Percentiles rank a stretch among this genome's conserved stretches.
These are phyloP conservation scores for Dioscorea alata DNA, from an alignment of 106 monocot species.

Conservation along the genomic window DNA sequence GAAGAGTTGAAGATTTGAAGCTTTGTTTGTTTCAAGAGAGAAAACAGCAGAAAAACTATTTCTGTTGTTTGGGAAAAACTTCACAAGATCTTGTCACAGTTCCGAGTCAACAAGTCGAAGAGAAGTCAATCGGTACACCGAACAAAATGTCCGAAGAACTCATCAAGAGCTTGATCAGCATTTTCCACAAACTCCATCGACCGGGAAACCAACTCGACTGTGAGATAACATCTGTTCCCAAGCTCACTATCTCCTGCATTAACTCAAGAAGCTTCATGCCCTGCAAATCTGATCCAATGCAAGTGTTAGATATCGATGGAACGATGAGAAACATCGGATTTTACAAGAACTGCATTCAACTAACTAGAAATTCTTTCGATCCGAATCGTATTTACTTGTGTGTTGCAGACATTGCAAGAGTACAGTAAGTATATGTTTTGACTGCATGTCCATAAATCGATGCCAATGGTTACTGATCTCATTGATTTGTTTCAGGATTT, in stretches of 20 bases:
- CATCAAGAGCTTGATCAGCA: conserved; percentile 46
- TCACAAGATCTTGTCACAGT: conserved; percentile 2
- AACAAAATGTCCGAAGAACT: conserved; percentile 81
- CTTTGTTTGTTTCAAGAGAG: conserved; percentile 41
- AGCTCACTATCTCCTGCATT: conserved; percentile 64
- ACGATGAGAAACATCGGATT: conserved; percentile 33
- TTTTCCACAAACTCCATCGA: conserved; percentile 55
- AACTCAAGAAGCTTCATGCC: conserved; percentile 41
- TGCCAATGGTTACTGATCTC: background rate
- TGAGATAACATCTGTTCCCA: conserved; percentile 22
- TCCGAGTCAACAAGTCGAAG: conserved; percentile 5
- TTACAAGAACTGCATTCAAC: conserved; percentile 37
- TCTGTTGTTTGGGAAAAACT: conserved; percentile 14
- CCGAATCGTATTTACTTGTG: conserved; percentile 38
- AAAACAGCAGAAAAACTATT: conserved; percentile 24
- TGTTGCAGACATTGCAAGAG: conserved; percentile 35
- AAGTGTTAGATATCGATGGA: conserved; percentile 23
- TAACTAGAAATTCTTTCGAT: conserved; percentile 57
- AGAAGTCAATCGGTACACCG: conserved; percentile 21
- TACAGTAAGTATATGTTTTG: conserved; percentile 37
- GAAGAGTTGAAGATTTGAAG: conserved; percentile 54
- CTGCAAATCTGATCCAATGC: conserved; percentile 15
- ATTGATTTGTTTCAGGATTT: conserved; percentile 38
- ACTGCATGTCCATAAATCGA: background rate
- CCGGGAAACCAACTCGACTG: conserved; percentile 9